Evolutionary conservation across 768 basidiomycete genomes (phyloP).

Genomic region (Lactarius sp.): DNA sequence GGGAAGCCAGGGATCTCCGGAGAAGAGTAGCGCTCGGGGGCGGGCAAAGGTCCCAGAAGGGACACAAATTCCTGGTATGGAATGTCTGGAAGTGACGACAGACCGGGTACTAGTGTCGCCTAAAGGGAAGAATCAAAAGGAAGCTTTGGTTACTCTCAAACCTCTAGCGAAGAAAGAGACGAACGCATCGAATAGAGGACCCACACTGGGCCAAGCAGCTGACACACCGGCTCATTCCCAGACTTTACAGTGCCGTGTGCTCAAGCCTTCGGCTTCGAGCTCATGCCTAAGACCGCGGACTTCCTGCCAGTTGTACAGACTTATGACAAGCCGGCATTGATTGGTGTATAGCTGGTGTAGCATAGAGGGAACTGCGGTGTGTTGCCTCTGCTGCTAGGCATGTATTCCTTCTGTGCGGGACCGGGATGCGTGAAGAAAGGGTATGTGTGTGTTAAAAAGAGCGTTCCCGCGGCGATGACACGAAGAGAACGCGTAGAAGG

Average conservation of each 20-base stretch:
- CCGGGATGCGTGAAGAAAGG: constrained; percentile 54
- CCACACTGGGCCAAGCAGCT: constrained; percentile 51
- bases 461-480: constrained; percentile 72
- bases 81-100: constrained; percentile 77
- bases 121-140: constrained; percentile 25
- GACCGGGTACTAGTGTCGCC: constrained; percentile 57
- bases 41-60: constrained; percentile 71
- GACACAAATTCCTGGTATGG: constrained; percentile 84
- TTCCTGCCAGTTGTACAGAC: constrained; percentile 68
- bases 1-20: constrained; percentile 30
- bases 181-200: constrained; percentile 61
- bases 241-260: constrained; percentile 67
- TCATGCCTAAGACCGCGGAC: constrained; percentile 58
- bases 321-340: constrained; percentile 66
- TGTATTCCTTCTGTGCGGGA: constrained; percentile 58
- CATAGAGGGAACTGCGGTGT: constrained; percentile 63
- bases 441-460: constrained; percentile 74
- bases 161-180: neutral
- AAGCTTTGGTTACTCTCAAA: neutral
- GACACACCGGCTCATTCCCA: constrained; percentile 72
- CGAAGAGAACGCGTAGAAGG: constrained; percentile 43
- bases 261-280: constrained; percentile 61
- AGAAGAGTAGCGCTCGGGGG: constrained; percentile 70
- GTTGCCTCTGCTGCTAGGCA: constrained; percentile 63
- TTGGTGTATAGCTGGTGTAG: constrained; percentile 65